Conservation (phyloP, 805 yeast species). For the Barnettozyma botsteinii region DNA sequence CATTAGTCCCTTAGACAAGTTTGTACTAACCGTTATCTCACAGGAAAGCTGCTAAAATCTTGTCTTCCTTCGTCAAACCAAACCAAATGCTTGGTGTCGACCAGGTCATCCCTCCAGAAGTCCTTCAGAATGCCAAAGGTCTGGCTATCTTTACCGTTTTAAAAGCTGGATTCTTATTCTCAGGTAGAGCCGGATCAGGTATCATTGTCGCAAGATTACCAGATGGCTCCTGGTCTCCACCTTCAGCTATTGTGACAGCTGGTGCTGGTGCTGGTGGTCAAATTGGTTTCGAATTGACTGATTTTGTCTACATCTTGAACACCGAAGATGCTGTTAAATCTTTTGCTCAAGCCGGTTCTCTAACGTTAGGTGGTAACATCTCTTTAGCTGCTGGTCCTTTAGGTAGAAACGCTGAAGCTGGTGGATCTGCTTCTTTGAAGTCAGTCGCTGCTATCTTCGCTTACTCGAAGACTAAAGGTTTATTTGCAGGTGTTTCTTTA, state of each 20-base stretch:
- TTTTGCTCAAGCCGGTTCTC: slow-evolving; percentile 89
- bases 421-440: slow-evolving; percentile 86
- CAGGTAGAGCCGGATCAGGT: slow-evolving; percentile 98
- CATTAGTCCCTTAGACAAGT: too few relatives aligned
- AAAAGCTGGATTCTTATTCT: slow-evolving; percentile 92
- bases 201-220: slow-evolving; percentile 89
- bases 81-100: slow-evolving; percentile 90
- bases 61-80: slow-evolving; percentile 88
- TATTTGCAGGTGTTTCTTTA: slow-evolving; percentile 94
- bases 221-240: slow-evolving; percentile 97
- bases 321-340: slow-evolving; percentile 84
- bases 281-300: slow-evolving; percentile 93
- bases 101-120: slow-evolving; percentile 81
- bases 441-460: slow-evolving; percentile 88
- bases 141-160: slow-evolving; percentile 88
- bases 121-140: slow-evolving; percentile 86
- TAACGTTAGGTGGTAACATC: slow-evolving; percentile 91
- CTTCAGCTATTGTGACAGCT: slow-evolving; percentile 90
- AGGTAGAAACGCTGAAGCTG: slow-evolving; percentile 97
- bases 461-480: slow-evolving; percentile 92
- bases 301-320: slow-evolving; percentile 89
- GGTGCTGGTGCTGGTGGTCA: slow-evolving; percentile 99
- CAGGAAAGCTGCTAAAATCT: slow-evolving; percentile 88
- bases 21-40: not conserved
- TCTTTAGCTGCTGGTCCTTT: slow-evolving; percentile 97